A percentile compares a stretch with the other conserved stretches of the same genome.
These are phyloP conservation scores for Radiomyces spectabilis DNA, from an alignment of 192 early-diverging fungal species.

Conservation along the genomic window DNA sequence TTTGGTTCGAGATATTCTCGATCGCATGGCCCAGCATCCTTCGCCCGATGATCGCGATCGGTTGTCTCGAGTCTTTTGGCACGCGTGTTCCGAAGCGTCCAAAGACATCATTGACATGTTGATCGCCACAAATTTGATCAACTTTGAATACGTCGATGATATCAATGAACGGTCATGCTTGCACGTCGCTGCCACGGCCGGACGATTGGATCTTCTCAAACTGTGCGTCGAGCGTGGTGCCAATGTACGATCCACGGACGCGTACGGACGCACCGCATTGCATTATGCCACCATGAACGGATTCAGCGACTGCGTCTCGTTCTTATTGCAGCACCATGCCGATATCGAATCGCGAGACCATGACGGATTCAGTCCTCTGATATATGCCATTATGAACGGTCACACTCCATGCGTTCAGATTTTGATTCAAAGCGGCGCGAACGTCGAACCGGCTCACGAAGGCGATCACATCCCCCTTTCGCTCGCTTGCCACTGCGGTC, in stretches of 20 bases:
- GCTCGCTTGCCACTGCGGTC: conserved; percentile 91
- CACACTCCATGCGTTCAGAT: conserved; percentile 69
- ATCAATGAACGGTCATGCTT: conserved; percentile 86
- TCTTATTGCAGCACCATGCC: conserved; percentile 43
- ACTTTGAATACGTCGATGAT: conserved; percentile 83
- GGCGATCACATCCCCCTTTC: conserved; percentile 66
- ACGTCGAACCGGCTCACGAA: conserved; percentile 52
- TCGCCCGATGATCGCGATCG: conserved; percentile 50
- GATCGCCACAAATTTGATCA: conserved; percentile 57
- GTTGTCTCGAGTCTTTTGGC: conserved; percentile 68
- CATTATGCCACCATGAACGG: conserved; percentile 97
- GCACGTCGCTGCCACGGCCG: conserved; percentile 85
- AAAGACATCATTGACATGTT: conserved; percentile 52
- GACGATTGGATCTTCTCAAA: conserved; percentile 60
- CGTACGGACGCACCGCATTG: conserved; percentile 81
- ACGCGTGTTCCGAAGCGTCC: conserved; percentile 53
- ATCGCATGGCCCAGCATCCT: conserved; percentile 34
- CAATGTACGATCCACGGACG: conserved; percentile 59
- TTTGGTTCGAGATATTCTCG: conserved; percentile 42
- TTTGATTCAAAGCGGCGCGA: conserved; percentile 59
- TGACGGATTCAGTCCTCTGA: conserved; percentile 83
- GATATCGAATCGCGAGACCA: conserved; percentile 63
- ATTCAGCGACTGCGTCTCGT: conserved; percentile 58
- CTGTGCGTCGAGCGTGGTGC: conserved; percentile 45
- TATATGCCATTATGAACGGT: conserved; percentile 82